Conservation (phyloP, 805 yeast genomes). For the Lipomyces japonicus region DNA sequence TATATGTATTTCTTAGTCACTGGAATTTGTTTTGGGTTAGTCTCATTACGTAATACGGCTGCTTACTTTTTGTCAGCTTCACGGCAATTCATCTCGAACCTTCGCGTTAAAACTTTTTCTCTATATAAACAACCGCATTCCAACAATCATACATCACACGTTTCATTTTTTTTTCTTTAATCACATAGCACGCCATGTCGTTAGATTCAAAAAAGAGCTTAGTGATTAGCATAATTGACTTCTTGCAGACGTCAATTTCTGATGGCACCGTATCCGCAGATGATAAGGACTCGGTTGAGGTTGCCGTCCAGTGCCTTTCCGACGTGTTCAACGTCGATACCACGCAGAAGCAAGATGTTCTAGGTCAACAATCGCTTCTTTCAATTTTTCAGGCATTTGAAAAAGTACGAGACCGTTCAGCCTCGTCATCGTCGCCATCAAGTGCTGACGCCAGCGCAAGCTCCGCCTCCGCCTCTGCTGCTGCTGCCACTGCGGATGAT, state of each 20-base stretch:
- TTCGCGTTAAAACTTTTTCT: too few species aligned
- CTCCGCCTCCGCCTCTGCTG: conserved; percentile 30
- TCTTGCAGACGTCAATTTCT: conserved; percentile 55
- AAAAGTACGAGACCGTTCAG: conserved; percentile 25
- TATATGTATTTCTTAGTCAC: too few species aligned
- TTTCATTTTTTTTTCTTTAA: too few species aligned
- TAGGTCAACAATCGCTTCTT: conserved; percentile 45
- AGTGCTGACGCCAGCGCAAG: conserved; percentile 18
- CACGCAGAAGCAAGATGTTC: conserved; percentile 37
- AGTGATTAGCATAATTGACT: conserved; percentile 71
- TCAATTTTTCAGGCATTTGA: conserved; percentile 49
- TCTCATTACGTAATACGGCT: too few species aligned
- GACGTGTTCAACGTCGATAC: conserved; percentile 74
- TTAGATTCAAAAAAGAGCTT: conserved; percentile 26
- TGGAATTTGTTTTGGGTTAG: too few species aligned
- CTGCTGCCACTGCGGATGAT: conserved; percentile 31
- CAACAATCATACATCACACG: too few species aligned
- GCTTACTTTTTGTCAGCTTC: too few species aligned
- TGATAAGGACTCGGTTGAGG: conserved; percentile 82
- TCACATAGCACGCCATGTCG: too few species aligned
- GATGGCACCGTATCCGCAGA: conserved; percentile 70
- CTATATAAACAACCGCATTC: too few species aligned
- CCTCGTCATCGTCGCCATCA: conserved; percentile 25
- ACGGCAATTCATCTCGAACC: too few species aligned
- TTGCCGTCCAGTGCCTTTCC: conserved; percentile 73